phyloP scores from a whole-genome alignment of 495 filamentous ascomycete species.

The Astrothelium macrocarpum region DNA sequence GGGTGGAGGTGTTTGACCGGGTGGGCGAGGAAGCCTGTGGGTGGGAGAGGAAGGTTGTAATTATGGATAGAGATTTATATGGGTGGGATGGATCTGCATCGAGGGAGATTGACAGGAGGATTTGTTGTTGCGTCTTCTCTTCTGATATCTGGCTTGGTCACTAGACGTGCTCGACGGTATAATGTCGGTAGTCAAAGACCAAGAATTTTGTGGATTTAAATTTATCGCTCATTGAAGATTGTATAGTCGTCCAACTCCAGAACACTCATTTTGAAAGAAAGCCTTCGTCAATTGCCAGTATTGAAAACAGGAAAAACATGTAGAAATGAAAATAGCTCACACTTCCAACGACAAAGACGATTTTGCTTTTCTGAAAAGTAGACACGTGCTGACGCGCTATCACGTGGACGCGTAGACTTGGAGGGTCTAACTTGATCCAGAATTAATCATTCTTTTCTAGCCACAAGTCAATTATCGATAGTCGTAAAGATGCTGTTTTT shows the following conservation, averaged over 20 bases:
- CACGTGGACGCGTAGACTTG: not conserved
- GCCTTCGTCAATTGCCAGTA: no score
- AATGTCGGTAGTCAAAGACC: not conserved
- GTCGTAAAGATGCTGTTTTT: conserved; percentile 28
- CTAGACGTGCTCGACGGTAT: not conserved
- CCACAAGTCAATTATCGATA: not conserved
- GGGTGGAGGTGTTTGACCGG: conserved; percentile 83
- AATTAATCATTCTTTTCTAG: no score
- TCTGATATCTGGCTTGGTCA: not conserved
- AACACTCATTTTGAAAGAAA: not conserved
- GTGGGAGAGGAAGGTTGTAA: not conserved
- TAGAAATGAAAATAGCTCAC: no score
- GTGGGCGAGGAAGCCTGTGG: conserved; percentile 65
- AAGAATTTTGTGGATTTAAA: not conserved
- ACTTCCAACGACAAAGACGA: no score
- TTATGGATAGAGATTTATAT: not conserved
- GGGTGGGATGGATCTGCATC: not conserved
- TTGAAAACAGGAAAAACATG: no score
- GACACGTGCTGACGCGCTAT: not conserved
- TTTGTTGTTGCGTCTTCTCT: not conserved
- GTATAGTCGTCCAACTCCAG: not conserved
- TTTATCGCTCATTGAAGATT: not conserved
- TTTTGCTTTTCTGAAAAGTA: not conserved
- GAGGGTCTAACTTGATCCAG: no score
- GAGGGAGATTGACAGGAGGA: not conserved